A percentile compares a stretch with the other conserved stretches of the same genome.
Evolutionary conservation across 129 eudicot species (phyloP).

Genomic region (Flaveria bidentis): DNA sequence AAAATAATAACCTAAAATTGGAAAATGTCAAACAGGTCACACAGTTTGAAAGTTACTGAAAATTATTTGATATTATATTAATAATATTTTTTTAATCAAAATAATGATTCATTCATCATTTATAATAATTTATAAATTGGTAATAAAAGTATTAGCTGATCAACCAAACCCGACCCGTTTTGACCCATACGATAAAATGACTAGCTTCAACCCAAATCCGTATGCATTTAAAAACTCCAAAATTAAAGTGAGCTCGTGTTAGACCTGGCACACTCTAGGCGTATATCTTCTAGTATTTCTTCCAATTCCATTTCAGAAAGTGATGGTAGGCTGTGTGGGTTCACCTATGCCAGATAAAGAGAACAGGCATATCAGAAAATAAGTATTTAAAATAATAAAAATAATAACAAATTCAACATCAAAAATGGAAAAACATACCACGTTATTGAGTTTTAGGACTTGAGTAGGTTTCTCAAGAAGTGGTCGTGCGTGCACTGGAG

Average conservation of each 20-base stretch:
- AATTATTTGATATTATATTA: background rate
- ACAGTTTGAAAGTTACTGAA: background rate
- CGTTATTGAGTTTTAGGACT: conserved; percentile 73
- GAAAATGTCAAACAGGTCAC: background rate
- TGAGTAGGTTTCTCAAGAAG: conserved; percentile 76
- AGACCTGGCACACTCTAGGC: conserved; percentile 91
- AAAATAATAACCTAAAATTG: background rate
- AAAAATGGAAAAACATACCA: conserved; percentile 53
- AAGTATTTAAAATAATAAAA: background rate
- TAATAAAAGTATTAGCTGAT: background rate
- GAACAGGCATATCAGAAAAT: background rate
- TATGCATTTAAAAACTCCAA: conserved; percentile 4
- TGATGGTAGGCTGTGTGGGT: conserved; percentile 46
- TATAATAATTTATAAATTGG: background rate
- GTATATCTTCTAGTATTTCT: conserved; percentile 80
- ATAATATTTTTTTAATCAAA: background rate
- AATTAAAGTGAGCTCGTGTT: background rate
- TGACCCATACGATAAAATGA: background rate
- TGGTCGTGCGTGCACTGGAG: conserved; percentile 78
- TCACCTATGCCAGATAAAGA: conserved; percentile 47
- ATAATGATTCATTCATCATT: background rate
- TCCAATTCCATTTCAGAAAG: conserved; percentile 70
- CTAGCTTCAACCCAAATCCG: background rate
- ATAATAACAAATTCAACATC: background rate
- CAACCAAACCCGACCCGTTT: background rate